Base-by-base conservation (phyloP, 2,329 filamentous ascomycete species). In the Alternaria burnsii region DNA sequence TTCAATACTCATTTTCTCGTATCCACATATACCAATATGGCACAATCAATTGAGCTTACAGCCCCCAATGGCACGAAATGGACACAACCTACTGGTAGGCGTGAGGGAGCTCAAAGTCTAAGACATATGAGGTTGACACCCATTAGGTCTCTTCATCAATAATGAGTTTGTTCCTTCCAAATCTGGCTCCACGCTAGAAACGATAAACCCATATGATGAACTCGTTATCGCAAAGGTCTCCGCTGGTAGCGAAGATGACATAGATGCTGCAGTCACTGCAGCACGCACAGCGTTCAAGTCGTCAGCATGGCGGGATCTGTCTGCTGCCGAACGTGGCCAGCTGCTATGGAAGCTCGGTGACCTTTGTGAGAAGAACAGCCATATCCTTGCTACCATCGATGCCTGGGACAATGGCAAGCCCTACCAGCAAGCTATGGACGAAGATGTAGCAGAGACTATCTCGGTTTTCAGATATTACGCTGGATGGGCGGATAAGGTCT, bases 231-330 rank as follows among this genome's bases (percentile, higher is more conserved):
- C 42, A 44, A 28, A 44, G 24, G 24, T 44, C 22, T 44, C 42
- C 24, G 42, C 42, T 9, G 42, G 42, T 18, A 44, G 26, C 42
- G 42, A 28, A 22, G 47, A 50, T 1, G 47, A 50, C 2, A 9
- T 50, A 34, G 47, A 50, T 36, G 32, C 26, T 22, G 47, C 47
- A 22, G 47, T 50, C 47, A 30, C 20, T 18, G 30, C 47, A 34
- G 47, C 47, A 22, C 30, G 28, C 30, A 30, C 47, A 11, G 47
- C 47, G 18, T 50, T 50, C 28, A 44, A 44, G 42, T 44, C 42
- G 26, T 24, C 47, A 20, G 47, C 26, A 22, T 50, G 47, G 47
- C 28, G 47, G 12, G 28, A 50, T 7, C 12, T 44, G 12, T 36
- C 47, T 10, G 26, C 47, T 9, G 47, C 28, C 20, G 28, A 50